These are phyloP conservation scores for Calamus simplicifolius DNA, from an alignment of 176 grass and related monocot species.

Conservation along the genomic window DNA sequence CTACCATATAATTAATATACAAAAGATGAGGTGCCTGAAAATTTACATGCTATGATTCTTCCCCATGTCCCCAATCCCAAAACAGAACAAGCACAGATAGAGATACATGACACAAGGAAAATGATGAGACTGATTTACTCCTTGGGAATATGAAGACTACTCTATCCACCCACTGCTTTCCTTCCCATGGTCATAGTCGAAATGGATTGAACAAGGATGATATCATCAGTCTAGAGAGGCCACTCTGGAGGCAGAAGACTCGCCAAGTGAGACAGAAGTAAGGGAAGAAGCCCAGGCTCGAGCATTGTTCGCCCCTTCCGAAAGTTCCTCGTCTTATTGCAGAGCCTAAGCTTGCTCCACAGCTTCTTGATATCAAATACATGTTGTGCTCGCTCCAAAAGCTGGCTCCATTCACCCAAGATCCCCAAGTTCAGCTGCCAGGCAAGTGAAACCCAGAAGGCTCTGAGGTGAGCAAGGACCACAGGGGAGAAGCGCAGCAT, in stretches of 20 bases:
- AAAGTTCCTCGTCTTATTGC: constrained; percentile 52
- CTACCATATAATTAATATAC: constrained; percentile 2
- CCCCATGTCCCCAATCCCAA: not conserved
- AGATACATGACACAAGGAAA: not conserved
- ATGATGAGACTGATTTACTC: not conserved
- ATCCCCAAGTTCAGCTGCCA: constrained; percentile 38
- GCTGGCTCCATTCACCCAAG: constrained; percentile 34
- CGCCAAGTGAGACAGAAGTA: constrained; percentile 77
- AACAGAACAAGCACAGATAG: not conserved
- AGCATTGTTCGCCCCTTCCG: constrained; percentile 68
- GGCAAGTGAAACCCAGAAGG: constrained; percentile 31
- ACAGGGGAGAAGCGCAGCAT: constrained; percentile 13
- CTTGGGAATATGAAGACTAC: too few relatives aligned
- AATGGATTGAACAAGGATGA: too few relatives aligned
- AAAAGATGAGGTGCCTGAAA: constrained; percentile 3
- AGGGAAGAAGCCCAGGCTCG: constrained; percentile 83
- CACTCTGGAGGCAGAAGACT: constrained; percentile 39
- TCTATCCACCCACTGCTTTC: too few relatives aligned
- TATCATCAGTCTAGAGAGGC: too few relatives aligned
- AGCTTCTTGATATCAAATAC: constrained; percentile 50
- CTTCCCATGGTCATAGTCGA: too few relatives aligned
- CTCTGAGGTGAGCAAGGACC: constrained; percentile 29
- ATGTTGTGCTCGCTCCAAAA: constrained; percentile 34
- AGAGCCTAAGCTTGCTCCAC: constrained; percentile 57
- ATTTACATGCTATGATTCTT: constrained; percentile 6